Base-by-base conservation (phyloP, 345 rosid genomes). In the Psidium guajava region DNA sequence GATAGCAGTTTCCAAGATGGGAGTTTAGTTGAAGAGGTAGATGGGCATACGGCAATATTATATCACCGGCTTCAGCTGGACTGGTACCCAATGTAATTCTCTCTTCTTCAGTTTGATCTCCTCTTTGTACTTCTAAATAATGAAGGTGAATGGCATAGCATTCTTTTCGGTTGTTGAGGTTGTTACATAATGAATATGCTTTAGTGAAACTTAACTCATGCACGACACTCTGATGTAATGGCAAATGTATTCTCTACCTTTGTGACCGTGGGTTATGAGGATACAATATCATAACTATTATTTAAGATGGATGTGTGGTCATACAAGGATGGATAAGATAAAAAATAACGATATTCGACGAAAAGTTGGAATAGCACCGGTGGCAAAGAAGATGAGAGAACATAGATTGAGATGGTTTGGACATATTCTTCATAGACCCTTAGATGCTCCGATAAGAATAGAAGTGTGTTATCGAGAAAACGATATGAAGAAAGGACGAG, bases 31-130 rank as follows among this genome's bases (percentile, higher is more conserved):
- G 99, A 98, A 91, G 99, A 98, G 92, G 99, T 98, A 27, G 99
- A 98, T 93, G 99, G 99, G 75, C 99, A 96, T 89, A 98, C 99
- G n/a, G 99, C 99, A 84, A 88, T 98, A 90, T 93, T 98, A 82
- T 96, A 98, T 92, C 99, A 96, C 90, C 91, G 93, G 86, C 98
- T 98, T 86, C 99, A 94, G 90, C 94, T 98, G 87, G 99, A 98
- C 92, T 98, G 99, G 99, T 94, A 95, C 85, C 93, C 99, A 84
- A 89, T 89, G 99, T 96, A 95, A 91, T 86, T 24, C 4, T 86
- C 88, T 90, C 42, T 85, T 85, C 22, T 74, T 53, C 24, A 16
- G 22, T 53, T 36, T 9, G 20, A 64, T 64, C 22, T 64, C 77
- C 44, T 32, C 77, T 64, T 32, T 64, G 77, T 64, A 16, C 44